phyloP scores from a whole-genome alignment of 2,329 filamentous ascomycete genomes.

The Colletotrichum cereale region DNA sequence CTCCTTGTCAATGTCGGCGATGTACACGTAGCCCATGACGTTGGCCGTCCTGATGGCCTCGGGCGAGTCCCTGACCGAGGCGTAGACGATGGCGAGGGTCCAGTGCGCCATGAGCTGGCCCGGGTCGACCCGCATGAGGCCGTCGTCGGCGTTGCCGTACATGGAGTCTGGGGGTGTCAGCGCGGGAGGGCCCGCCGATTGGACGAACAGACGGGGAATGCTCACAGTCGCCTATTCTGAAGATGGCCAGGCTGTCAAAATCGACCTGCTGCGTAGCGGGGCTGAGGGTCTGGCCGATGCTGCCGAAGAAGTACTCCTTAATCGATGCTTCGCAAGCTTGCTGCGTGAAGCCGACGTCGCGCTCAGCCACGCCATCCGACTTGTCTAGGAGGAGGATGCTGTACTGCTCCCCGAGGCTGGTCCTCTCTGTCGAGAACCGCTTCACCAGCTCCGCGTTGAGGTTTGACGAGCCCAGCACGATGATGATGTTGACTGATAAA shows the following conservation, averaged over 20 bases:
- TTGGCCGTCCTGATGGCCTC: slow-evolving; percentile 83
- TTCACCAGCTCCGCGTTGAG: slow-evolving; percentile 81
- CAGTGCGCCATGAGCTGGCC: slow-evolving; percentile 81
- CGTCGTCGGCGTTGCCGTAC: slow-evolving; percentile 49
- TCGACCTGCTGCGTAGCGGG: slow-evolving; percentile 89
- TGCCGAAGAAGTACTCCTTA: slow-evolving; percentile 95
- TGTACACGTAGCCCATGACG: slow-evolving; percentile 93
- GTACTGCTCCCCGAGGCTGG: slow-evolving; percentile 74
- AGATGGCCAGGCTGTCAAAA: slow-evolving; percentile 80
- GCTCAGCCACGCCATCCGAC: slow-evolving; percentile 85
- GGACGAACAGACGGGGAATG: slow-evolving; percentile 10
- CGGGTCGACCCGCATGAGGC: slow-evolving; percentile 74
- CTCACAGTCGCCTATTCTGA: slow-evolving; percentile 74
- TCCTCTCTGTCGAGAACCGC: slow-evolving; percentile 71
- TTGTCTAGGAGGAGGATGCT: slow-evolving; percentile 84
- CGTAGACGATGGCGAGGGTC: slow-evolving; percentile 87
- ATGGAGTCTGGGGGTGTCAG: slow-evolving; percentile 44
- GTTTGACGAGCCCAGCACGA: slow-evolving; percentile 84
- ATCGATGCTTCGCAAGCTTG: slow-evolving; percentile 81
- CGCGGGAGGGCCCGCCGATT: background rate
- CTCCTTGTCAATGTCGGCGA: slow-evolving; percentile 90
- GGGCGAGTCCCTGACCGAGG: slow-evolving; percentile 74
- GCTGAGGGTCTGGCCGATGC: slow-evolving; percentile 79
- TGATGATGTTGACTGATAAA: slow-evolving; percentile 82
- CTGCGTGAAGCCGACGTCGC: slow-evolving; percentile 81